Evolutionary conservation across 495 filamentous ascomycete species (phyloP).

Genomic region (Penicillium macrosclerotiorum): DNA sequence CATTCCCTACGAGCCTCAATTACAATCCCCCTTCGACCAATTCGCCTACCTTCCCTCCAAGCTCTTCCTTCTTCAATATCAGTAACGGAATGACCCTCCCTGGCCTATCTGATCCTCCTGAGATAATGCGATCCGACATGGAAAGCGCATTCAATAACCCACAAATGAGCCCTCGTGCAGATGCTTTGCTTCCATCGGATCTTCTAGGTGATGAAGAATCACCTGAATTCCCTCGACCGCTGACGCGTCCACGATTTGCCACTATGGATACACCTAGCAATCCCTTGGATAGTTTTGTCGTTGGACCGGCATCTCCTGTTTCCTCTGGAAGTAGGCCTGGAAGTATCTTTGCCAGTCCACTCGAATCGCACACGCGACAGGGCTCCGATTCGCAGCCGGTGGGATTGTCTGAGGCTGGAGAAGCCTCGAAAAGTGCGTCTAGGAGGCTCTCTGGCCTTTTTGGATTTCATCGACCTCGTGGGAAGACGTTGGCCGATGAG

Average conservation of each 20-base stretch:
- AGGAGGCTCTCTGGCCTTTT: slow-evolving; percentile 62
- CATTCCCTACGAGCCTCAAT: slow-evolving; percentile 36
- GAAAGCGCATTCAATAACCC: slow-evolving; percentile 57
- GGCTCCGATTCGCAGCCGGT: slow-evolving; percentile 32
- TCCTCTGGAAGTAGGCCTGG: slow-evolving; percentile 62
- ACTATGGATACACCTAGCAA: slow-evolving; percentile 35
- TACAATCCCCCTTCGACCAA: slow-evolving; percentile 46
- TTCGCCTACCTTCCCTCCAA: slow-evolving; percentile 48
- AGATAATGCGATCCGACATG: slow-evolving; percentile 39
- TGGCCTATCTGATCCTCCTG: slow-evolving; percentile 36
- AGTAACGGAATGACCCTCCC: slow-evolving; percentile 55
- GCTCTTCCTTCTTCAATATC: slow-evolving; percentile 57
- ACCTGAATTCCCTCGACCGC: slow-evolving; percentile 48
- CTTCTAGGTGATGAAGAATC: slow-evolving; percentile 76
- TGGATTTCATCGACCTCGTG: slow-evolving; percentile 65
- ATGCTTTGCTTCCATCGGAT: slow-evolving; percentile 73
- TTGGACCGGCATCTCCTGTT: slow-evolving; percentile 66
- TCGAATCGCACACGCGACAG: slow-evolving; percentile 58
- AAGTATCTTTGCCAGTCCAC: slow-evolving; percentile 67
- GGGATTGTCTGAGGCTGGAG: slow-evolving; percentile 39
- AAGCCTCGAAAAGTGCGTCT: slow-evolving; percentile 47
- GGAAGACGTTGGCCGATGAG: slow-evolving; percentile 68
- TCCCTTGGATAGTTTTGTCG: slow-evolving; percentile 36
- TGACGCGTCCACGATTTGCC: slow-evolving; percentile 38
- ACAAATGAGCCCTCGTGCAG: slow-evolving; percentile 79